Evolutionary conservation across 2,329 filamentous ascomycete genomes (phyloP), one percentile per base, ranked within the genome.

Genomic region (Ascochyta pisi): DNA sequence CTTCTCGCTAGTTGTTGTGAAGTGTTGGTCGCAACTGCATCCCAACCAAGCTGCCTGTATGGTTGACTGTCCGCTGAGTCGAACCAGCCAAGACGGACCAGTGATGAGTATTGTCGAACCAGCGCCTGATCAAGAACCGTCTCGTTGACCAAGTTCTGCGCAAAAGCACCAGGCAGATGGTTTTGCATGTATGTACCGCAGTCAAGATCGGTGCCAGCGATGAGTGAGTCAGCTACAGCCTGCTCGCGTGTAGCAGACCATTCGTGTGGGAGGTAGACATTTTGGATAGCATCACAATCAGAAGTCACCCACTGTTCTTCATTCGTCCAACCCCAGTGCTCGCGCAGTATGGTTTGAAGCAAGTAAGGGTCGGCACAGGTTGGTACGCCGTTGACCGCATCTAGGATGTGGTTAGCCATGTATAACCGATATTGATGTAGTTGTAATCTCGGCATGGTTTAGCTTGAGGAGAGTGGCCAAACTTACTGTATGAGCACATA

Each of bases 331-430:
- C 79, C 80, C 84, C 87, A 91, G 62, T 86, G 83, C 41, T 88
- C 83, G 0, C 88, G 81, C 2, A 91, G 79, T 19, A 91, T 76
- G 0, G 83, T 83, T 60, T 88, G 81, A 41, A 90, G 78, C 0
- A 90, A 77, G 62, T 87, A 90, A 0, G 79, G 76, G 59, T 84
- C 84, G 0, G 86, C 85, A 62, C 88, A 90, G 4, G 85, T 81
- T 0, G 88, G 87, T 0, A 85, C 80, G 0, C 87, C 88, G 54
- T 90, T 89, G 26, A 91, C 78, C 0, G 85, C 77, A 60, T 90
- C 62, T 65, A 16, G 10, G 2, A 9, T 5, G 87, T 69, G 0
- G 81, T 82, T 40, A 64, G 48, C 16, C 15, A 13, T 23, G 34
- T 6, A 27, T n/a, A 22, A 12, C 2, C n/a, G 13, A 24, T 16